Evolutionary conservation across 805 yeast genomes (phyloP), one percentile per base, ranked within the genome.

Genomic region (Pichia membranifaciens): DNA sequence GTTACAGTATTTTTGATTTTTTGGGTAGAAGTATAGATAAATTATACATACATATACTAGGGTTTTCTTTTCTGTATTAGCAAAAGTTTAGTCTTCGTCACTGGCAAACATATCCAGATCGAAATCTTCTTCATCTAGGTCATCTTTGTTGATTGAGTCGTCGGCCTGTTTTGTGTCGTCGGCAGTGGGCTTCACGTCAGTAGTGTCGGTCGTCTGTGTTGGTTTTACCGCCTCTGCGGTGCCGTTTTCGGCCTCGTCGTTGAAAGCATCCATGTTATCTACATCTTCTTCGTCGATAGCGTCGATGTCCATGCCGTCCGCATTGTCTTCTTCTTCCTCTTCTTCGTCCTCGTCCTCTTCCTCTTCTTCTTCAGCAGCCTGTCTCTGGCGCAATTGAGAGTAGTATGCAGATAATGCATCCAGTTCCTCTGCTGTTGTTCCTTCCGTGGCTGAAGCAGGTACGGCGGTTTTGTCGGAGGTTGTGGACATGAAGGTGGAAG

Each of bases 381-480:
- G 85, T 55, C 81, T 74, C 52, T 78, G 80, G 9, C 86, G 88
- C 63, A 86, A 71, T 55, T 82, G 81, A 9, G 88, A 88, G 60
- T 87, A 87, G 60, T 86, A 87, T 16, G 79, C 81, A n/a, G 79
- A 74, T 56, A 81, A 64, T 2, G 88, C 87, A 55, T 82, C 87
- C 64, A 84, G 84, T 33, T 82, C 82, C 61, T 82, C 85, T 55
- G 75, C 71, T 48, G 83, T 82, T 55, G 51, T 50, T 5, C 45
- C 48, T 37, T 45, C 48, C 23, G 22, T 20, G n/a, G n/a, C 36
- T 7, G 13, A 10, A 15, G 29, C 10, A 25, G 29, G 29, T 25
- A 25, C 29, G 7, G 29, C 10, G 29, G 10, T 25, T 10, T 25
- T 25, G 7, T 7, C 29, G 7, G 29, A 25, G 29, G 10, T 25